These are phyloP conservation scores for Aspergillus carlsbadensis DNA, from an alignment of 495 filamentous ascomycete genomes.

Conservation along the genomic window DNA sequence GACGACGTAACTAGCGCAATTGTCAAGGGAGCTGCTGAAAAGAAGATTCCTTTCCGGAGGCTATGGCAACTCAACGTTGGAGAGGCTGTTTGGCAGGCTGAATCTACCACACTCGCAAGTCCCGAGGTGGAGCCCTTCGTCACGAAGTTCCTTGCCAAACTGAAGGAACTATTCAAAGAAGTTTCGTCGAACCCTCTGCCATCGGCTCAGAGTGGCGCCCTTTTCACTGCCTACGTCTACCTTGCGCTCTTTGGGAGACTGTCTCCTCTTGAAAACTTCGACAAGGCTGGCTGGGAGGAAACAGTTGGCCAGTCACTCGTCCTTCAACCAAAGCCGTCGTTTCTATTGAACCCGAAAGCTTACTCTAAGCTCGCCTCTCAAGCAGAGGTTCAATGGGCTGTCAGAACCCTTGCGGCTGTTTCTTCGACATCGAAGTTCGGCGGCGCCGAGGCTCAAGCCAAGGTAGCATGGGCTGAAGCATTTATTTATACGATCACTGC, in stretches of 20 bases:
- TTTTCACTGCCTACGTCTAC: conserved; percentile 71
- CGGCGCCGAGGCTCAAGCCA: conserved; percentile 31
- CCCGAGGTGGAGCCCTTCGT: conserved; percentile 42
- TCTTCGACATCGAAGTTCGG: conserved; percentile 42
- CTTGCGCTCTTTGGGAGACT: conserved; percentile 54
- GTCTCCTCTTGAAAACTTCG: conserved; percentile 29
- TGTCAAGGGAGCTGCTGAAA: conserved; percentile 79
- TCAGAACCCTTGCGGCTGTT: conserved; percentile 65
- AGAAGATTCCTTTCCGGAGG: conserved; percentile 72
- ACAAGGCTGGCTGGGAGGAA: conserved; percentile 42
- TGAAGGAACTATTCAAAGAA: conserved; percentile 76
- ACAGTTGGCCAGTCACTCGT: conserved; percentile 62
- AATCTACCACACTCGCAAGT: conserved; percentile 41
- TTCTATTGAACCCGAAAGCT: conserved; percentile 77
- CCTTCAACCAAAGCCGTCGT: conserved; percentile 72
- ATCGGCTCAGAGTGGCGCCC: conserved; percentile 72
- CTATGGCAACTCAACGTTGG: conserved; percentile 77
- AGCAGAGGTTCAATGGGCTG: conserved; percentile 74
- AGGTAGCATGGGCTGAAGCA: conserved; percentile 72
- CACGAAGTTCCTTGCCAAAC: conserved; percentile 55
- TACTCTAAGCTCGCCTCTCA: conserved; percentile 72
- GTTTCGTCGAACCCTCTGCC: conserved; percentile 70
- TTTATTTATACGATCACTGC: conserved; percentile 77
- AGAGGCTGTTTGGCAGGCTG: conserved; percentile 65
- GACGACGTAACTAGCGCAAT: conserved; percentile 68